These are phyloP conservation scores for Fusarium cicatricum DNA, from an alignment of 2,329 filamentous ascomycete species.

Conservation along the genomic window DNA sequence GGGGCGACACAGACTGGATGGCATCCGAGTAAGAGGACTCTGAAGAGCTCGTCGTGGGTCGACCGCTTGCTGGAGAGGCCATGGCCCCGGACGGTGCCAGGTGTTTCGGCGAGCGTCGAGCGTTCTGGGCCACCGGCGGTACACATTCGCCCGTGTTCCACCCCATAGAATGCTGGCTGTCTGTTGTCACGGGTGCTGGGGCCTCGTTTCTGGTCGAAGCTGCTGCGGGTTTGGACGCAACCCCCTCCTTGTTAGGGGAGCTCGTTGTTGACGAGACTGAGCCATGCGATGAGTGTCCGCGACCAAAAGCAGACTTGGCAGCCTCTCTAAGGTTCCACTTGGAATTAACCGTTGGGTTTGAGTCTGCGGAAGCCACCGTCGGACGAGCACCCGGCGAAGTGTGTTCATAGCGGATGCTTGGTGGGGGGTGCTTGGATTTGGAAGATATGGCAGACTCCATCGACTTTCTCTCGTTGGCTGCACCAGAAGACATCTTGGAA, in stretches of 20 bases:
- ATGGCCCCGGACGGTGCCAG: slow-evolving; percentile 3
- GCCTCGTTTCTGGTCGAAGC: slow-evolving; percentile 22
- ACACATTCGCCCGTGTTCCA: background rate
- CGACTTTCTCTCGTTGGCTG: slow-evolving; percentile 11
- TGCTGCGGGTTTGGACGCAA: slow-evolving; percentile 1
- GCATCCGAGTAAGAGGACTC: slow-evolving; percentile 52
- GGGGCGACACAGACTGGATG: slow-evolving; percentile 45
- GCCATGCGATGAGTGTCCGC: slow-evolving; percentile 26
- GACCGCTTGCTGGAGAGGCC: slow-evolving; percentile 10
- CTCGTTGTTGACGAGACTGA: slow-evolving; percentile 28
- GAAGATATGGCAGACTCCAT: slow-evolving; percentile 8
- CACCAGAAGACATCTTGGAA: slow-evolving; percentile 14
- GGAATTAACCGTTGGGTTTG: slow-evolving; percentile 25
- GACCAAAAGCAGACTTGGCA: slow-evolving; percentile 45
- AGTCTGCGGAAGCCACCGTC: slow-evolving; percentile 28
- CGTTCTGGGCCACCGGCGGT: slow-evolving; percentile 3
- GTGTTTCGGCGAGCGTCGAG: slow-evolving; percentile 15
- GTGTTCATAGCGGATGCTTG: slow-evolving; percentile 43
- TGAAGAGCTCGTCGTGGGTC: slow-evolving; percentile 44
- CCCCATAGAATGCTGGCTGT: background rate
- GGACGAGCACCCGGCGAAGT: slow-evolving; percentile 36
- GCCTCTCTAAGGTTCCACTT: slow-evolving; percentile 49
- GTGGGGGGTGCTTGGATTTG: slow-evolving; percentile 30
- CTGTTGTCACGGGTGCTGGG: slow-evolving; percentile 6
- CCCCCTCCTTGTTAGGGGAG: slow-evolving; percentile 1